A percentile compares a stretch with the other conserved stretches of the same genome.
These are phyloP conservation scores for Trichopus zeylanicus DNA, from an alignment of 116 monocot genomes.

Conservation along the genomic window DNA sequence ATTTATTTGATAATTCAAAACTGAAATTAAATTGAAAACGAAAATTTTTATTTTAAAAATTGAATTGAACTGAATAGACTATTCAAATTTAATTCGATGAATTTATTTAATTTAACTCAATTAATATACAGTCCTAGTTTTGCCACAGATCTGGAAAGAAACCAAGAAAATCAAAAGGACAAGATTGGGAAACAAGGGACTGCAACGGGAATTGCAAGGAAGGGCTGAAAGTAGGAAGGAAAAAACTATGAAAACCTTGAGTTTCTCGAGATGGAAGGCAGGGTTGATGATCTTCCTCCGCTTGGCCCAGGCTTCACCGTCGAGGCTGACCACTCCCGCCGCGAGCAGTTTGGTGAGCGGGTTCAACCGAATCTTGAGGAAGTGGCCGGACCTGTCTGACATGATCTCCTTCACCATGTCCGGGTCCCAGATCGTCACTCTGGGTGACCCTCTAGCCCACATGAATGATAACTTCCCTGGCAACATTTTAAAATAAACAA, in stretches of 20 bases:
- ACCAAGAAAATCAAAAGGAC: too few relatives aligned
- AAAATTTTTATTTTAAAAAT: too few relatives aligned
- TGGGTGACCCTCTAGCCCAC: slow-evolving; percentile 40
- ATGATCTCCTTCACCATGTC: slow-evolving; percentile 41
- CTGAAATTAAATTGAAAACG: too few relatives aligned
- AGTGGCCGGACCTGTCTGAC: slow-evolving; percentile 16
- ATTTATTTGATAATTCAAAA: too few relatives aligned
- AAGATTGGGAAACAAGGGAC: too few relatives aligned
- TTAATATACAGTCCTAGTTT: too few relatives aligned
- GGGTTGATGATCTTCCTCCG: slow-evolving; percentile 41
- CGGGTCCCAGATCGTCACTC: slow-evolving; percentile 34
- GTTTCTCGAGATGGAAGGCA: slow-evolving; percentile 53
- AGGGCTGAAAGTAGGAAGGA: not conserved
- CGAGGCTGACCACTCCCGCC: slow-evolving; percentile 16
- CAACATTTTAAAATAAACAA: not conserved
- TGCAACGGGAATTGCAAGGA: not conserved
- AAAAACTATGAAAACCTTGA: slow-evolving; percentile 30
- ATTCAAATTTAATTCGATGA: too few relatives aligned
- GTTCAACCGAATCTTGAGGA: slow-evolving; percentile 16
- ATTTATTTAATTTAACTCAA: too few relatives aligned
- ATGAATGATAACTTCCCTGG: slow-evolving; percentile 27
- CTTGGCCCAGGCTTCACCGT: slow-evolving; percentile 51
- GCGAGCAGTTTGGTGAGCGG: slow-evolving; percentile 15
- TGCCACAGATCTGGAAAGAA: too few relatives aligned
- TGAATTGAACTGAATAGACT: too few relatives aligned